Evolutionary conservation across 768 basidiomycete genomes (phyloP).

Genomic region (Suillus spraguei): DNA sequence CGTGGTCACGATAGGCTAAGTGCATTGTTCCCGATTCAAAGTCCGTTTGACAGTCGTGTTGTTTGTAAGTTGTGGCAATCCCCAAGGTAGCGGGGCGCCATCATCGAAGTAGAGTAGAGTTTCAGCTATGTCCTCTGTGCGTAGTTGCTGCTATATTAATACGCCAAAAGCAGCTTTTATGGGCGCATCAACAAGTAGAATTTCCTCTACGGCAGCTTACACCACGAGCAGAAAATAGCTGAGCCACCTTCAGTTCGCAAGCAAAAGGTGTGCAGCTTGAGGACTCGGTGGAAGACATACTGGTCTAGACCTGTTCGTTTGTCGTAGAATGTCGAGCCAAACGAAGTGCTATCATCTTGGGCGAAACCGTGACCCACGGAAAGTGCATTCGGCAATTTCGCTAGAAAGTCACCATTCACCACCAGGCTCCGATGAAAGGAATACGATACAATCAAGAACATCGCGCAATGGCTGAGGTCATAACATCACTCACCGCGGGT

Average conservation of each 20-base stretch:
- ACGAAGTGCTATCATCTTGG: not conserved
- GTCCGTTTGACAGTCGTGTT: not conserved
- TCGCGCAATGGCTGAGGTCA: not conserved
- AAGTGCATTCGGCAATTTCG: not conserved
- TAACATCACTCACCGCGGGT: not conserved
- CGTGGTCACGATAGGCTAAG: not conserved
- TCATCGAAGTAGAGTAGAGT: not conserved
- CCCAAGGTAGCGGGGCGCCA: not conserved
- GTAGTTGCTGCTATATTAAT: not conserved
- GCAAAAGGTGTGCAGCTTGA: not conserved
- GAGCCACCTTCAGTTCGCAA: not conserved
- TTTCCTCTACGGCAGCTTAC: not conserved
- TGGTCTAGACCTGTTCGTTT: too few species aligned
- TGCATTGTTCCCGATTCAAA: not conserved
- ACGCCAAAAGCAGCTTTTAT: not conserved
- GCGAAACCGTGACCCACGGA: not conserved
- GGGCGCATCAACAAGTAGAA: not conserved
- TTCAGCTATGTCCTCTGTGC: not conserved
- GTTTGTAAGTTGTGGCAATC: not conserved
- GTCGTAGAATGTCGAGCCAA: not conserved
- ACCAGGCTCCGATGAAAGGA: not conserved
- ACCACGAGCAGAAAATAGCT: not conserved
- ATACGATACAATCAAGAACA: not conserved
- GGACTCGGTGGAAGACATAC: not conserved
- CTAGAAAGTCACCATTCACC: not conserved